Evolutionary conservation across 768 basidiomycete species (phyloP).

Genomic region (Suillus subalutaceus): DNA sequence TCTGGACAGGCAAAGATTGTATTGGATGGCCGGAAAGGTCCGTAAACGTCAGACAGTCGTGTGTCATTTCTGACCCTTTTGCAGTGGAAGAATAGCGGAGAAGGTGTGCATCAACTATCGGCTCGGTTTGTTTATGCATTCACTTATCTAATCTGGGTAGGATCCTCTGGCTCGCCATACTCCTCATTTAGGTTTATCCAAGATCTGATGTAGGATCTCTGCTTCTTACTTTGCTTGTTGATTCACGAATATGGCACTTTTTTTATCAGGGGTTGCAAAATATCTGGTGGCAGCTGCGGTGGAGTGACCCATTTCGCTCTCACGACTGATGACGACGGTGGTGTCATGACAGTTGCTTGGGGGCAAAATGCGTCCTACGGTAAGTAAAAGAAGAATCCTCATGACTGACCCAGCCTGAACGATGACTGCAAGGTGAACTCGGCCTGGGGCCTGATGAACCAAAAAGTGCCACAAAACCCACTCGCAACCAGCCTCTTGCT

Average conservation of each 20-base stretch:
- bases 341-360: conserved; percentile 84
- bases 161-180: conserved; percentile 88
- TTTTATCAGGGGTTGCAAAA: conserved; percentile 72
- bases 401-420: conserved; percentile 6
- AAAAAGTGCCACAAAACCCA: conserved; percentile 87
- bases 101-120: conserved; percentile 52
- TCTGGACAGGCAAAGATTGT: conserved; percentile 84
- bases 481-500: conserved; percentile 65
- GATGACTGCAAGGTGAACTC: conserved; percentile 60
- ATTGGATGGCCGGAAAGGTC: conserved; percentile 84
- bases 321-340: conserved; percentile 71
- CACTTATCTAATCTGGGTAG: conserved; percentile 40
- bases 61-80: conserved; percentile 18
- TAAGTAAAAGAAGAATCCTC: conserved; percentile 24
- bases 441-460: conserved; percentile 79
- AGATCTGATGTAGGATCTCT: conserved; percentile 70
- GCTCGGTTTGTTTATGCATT: conserved; percentile 7
- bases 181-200: conserved; percentile 86
- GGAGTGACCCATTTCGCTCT: conserved; percentile 90
- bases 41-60: conserved; percentile 8
- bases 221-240: neutral
- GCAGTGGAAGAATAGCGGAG: conserved; percentile 94
- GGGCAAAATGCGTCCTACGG: conserved; percentile 89
- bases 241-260: conserved; percentile 10
- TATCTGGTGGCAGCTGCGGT: conserved; percentile 68